Percentiles rank a stretch among this genome's conserved stretches.
phyloP scores from a whole-genome alignment of 768 basidiomycete species.

The Lactarius indigo region DNA sequence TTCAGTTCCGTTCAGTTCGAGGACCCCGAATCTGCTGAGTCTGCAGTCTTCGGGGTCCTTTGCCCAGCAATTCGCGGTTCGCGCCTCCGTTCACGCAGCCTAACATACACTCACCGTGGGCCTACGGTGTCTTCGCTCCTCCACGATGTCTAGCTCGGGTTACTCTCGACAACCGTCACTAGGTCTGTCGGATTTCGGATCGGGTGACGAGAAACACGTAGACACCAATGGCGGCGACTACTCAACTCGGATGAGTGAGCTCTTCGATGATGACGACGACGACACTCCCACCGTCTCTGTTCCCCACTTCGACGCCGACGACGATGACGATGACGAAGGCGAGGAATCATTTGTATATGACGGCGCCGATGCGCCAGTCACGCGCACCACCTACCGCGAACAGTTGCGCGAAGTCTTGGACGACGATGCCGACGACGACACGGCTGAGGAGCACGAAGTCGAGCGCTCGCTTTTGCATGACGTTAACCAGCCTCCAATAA shows the following conservation, averaged over 20 bases:
- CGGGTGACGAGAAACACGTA: constrained; percentile 42
- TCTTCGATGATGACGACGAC: constrained; percentile 44
- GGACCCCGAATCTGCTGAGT: neutral
- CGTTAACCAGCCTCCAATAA: neutral
- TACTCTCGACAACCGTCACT: constrained; percentile 26
- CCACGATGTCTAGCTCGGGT: constrained; percentile 13
- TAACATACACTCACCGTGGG: too few relatives aligned
- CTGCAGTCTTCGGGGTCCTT: neutral
- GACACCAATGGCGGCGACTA: constrained; percentile 52
- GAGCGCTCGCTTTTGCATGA: constrained; percentile 45
- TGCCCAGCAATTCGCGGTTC: neutral
- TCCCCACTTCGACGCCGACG: constrained; percentile 26
- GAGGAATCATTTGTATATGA: constrained; percentile 67
- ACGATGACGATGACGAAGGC: constrained; percentile 37
- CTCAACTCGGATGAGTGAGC: constrained; percentile 64
- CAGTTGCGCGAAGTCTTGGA: constrained; percentile 73
- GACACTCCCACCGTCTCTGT: constrained; percentile 9
- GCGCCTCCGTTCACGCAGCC: neutral
- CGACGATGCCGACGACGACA: constrained; percentile 43
- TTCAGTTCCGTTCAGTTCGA: neutral
- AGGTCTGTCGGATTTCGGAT: constrained; percentile 38
- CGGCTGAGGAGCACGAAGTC: constrained; percentile 42
- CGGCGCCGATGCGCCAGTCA: constrained; percentile 57
- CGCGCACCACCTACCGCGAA: constrained; percentile 55
- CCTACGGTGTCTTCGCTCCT: too few relatives aligned